phyloP scores from a whole-genome alignment of 257 asterid genomes.

The Echites panduratus region DNA sequence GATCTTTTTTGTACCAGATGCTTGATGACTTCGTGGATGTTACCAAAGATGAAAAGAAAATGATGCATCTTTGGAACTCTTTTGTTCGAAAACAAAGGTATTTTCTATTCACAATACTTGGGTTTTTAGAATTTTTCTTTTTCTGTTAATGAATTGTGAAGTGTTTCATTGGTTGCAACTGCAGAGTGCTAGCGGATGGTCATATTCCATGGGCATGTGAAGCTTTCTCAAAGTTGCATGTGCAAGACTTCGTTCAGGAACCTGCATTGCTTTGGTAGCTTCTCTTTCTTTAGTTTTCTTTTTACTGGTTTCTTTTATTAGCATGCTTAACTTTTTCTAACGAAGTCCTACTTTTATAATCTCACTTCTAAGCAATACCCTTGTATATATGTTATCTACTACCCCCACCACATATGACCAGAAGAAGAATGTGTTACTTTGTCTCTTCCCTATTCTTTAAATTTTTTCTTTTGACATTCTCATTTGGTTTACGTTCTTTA shows the following conservation, averaged over 20 bases:
- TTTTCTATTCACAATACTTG: conserved; percentile 12
- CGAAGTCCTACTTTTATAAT: background rate
- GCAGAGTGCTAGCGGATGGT: conserved; percentile 97
- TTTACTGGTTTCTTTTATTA: background rate
- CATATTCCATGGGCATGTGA: conserved; percentile 98
- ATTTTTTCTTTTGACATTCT: background rate
- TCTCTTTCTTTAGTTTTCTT: conserved; percentile 6
- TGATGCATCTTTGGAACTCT: conserved; percentile 99
- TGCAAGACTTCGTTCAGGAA: conserved; percentile 45
- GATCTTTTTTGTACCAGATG: conserved; percentile 56
- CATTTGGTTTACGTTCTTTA: background rate
- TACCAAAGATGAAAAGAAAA: conserved; percentile 79
- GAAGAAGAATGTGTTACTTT: background rate
- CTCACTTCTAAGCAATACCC: background rate
- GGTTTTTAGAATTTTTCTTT: background rate
- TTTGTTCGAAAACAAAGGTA: conserved; percentile 95
- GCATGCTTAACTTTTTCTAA: conserved; percentile 4
- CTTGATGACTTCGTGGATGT: conserved; percentile 98
- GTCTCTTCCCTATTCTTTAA: background rate
- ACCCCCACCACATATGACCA: background rate
- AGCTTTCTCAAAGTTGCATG: conserved; percentile 81
- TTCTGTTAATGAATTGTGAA: background rate
- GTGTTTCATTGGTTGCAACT: conserved; percentile 19
- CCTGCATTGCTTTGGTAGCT: conserved; percentile 73
- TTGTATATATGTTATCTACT: background rate